A percentile compares a stretch with the other conserved stretches of the same genome.
These are phyloP conservation scores for Candida argentea DNA, from an alignment of 805 yeast species.

Conservation along the genomic window DNA sequence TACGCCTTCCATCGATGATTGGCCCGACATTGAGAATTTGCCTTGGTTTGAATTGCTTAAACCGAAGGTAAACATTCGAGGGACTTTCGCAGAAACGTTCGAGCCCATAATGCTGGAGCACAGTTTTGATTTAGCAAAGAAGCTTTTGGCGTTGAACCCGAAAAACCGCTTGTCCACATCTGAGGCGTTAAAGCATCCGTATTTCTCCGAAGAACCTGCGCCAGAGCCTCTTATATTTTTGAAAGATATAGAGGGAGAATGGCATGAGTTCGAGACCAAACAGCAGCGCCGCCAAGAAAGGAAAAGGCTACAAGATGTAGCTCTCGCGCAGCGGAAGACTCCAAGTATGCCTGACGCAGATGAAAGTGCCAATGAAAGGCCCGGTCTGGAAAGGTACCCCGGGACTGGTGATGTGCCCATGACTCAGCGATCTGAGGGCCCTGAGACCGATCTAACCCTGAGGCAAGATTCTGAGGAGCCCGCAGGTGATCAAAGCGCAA, in stretches of 20 bases:
- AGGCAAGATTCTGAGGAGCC: too few relatives aligned
- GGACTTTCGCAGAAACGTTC: conserved; percentile 21
- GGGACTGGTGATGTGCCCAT: too few relatives aligned
- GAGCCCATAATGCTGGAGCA: conserved; percentile 14
- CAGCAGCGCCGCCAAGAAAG: conserved; percentile 50
- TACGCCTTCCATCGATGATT: conserved; percentile 57
- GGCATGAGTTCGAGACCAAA: conserved; percentile 97
- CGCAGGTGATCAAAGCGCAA: too few relatives aligned
- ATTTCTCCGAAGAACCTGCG: conserved; percentile 60
- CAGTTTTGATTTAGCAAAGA: conserved; percentile 55
- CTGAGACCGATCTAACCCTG: too few relatives aligned
- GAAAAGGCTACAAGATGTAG: conserved; percentile 25
- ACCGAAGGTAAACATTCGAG: conserved; percentile 36
- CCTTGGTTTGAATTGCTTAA: conserved; percentile 91
- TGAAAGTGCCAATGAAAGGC: too few relatives aligned
- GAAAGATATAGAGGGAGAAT: conserved; percentile 62
- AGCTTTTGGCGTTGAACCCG: conserved; percentile 64
- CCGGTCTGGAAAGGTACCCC: too few relatives aligned
- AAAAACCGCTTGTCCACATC: conserved; percentile 52
- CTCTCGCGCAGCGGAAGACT: conserved; percentile 4
- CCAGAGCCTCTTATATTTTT: conserved; percentile 51
- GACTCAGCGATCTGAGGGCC: too few relatives aligned
- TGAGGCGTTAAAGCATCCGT: conserved; percentile 59
- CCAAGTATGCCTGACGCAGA: too few relatives aligned
- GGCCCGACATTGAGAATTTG: conserved; percentile 71